phyloP scores from a whole-genome alignment of 106 monocot species.

The Iris macrosiphon region DNA sequence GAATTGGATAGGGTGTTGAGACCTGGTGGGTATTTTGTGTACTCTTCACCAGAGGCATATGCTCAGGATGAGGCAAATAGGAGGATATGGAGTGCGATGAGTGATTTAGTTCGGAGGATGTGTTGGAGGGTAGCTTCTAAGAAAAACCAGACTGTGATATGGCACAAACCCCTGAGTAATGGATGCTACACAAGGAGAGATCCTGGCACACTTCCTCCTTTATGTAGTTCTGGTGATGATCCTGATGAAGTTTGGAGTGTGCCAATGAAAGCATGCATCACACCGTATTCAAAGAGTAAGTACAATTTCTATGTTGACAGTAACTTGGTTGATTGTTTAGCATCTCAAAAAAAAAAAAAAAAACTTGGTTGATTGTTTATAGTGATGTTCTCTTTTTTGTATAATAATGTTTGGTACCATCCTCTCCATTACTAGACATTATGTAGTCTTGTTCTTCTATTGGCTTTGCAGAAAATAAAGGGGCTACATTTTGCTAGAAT shows the following conservation, averaged over 20 bases:
- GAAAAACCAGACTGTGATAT: constrained; percentile 80
- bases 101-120: constrained; percentile 70
- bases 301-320: constrained; percentile 2
- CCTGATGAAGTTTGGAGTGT: constrained; percentile 84
- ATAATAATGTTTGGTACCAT: too few species aligned
- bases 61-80: constrained; percentile 64
- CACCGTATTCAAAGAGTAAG: constrained; percentile 73
- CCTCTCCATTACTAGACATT: too few species aligned
- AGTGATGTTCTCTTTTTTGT: too few species aligned
- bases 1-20: constrained; percentile 80
- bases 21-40: constrained; percentile 85
- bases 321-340: neutral
- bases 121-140: constrained; percentile 87
- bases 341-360: too few species aligned
- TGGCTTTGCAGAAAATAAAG: too few species aligned
- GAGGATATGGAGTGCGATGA: constrained; percentile 76
- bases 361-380: too few species aligned
- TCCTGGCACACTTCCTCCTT: constrained; percentile 44
- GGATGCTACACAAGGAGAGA: constrained; percentile 61
- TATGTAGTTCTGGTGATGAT: constrained; percentile 53
- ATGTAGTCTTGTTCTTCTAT: too few species aligned
- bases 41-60: constrained; percentile 92
- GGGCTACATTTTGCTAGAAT: too few species aligned
- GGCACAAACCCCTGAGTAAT: constrained; percentile 73
- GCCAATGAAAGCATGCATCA: constrained; percentile 68